Base-by-base conservation (phyloP, 202 grass and related monocot genomes). In the Zoysia matrella region DNA sequence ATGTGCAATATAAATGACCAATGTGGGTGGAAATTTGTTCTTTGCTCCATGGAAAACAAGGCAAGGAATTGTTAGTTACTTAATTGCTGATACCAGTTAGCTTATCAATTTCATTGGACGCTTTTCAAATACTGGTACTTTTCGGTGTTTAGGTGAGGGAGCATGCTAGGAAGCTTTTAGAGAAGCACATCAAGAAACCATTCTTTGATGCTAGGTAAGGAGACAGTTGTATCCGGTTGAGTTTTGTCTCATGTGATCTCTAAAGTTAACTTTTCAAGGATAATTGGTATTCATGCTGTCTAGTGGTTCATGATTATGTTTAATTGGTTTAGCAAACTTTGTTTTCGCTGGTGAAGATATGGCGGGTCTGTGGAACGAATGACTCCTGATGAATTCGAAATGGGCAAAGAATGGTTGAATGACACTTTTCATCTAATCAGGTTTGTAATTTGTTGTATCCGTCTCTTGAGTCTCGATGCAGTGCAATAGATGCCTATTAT, bases 31-130 rank as follows among this genome's bases (percentile, higher is more conserved):
- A 96, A 89, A 58, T 99, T 99, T 90, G 89, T 85, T 84, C 81
- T 99, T 7, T 99, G 96, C 75, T 99, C 96, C 62, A 99, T 99
- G 96, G 96, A 99, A 77, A 99, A 99, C 74, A 92, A 90, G 96
- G 91, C 77, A 91, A 84, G 89, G 8, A 54, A 89, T 51, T 83
- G 1, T 64, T 88, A 54, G 40, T 40, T 74, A 79, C 14, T 72
- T 85, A 61, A 47, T 54, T 47, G 47, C 4, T 63, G 44, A 18
- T 83, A 12, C 46, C 30, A 74, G 51, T 69, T 87, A 83, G 49
- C n/a, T 22, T 72, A 40, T 63, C 22, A 46, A 65, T 66, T 16
- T 79, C 52, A 79, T 79, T 72, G 18, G 13, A 72, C 40, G 30
- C 51, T 52, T 57, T 65, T 51, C 11, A 73, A 76, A 73, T 60